Base-by-base conservation (phyloP, 1,284 basidiomycete species). In the Ganoderma resinaceum region DNA sequence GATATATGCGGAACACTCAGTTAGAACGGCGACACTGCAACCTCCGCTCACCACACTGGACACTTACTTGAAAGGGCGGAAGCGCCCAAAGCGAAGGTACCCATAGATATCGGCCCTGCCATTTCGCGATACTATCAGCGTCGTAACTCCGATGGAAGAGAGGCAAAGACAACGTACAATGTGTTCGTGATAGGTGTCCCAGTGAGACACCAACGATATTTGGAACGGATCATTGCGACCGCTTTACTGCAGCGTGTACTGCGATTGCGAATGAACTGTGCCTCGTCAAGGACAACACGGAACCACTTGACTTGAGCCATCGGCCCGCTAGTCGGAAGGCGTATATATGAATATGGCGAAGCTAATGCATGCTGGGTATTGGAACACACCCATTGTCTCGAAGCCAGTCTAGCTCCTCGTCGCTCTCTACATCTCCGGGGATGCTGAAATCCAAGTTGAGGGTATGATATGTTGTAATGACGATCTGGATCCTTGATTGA, bases 151-250 rank as follows among this genome's bases (percentile, higher is more conserved):
- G 12, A 37, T 8, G 8, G 20, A n/a, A 38, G 20, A 33, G 57
- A 38, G 35, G 35, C 55, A 20, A 38, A 38, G 1, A 74, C 83
- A 14, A 74, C 84, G 14, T 72, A 90, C 88, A 92, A 77, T 0
- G 87, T 85, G 70, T 92, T 92, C 0, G 89, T 91, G 7, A 92
- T 86, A 2, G 91, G 90, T 0, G 91, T 92, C 37, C 91, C 91
- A 2, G 91, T 92, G 16, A 93, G 81, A 81, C 88, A 87, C 91
- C 91, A 93, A 7, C 91, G 81, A 73, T 90, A 89, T 69, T 84
- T 88, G 0, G 89, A 79, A 61, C 84, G 82, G 29, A 92, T 81
- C 73, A 85, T 81, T 0, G 90, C 87, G 11, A 90, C 81, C 58
- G 84, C 85, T 46, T 85, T 80, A 74, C 90, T 91, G 9, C 87